A percentile compares a stretch with the other conserved stretches of the same genome.
Conservation (phyloP, 1,139 yeast species). For the Candida pseudoviswanathii region DNA sequence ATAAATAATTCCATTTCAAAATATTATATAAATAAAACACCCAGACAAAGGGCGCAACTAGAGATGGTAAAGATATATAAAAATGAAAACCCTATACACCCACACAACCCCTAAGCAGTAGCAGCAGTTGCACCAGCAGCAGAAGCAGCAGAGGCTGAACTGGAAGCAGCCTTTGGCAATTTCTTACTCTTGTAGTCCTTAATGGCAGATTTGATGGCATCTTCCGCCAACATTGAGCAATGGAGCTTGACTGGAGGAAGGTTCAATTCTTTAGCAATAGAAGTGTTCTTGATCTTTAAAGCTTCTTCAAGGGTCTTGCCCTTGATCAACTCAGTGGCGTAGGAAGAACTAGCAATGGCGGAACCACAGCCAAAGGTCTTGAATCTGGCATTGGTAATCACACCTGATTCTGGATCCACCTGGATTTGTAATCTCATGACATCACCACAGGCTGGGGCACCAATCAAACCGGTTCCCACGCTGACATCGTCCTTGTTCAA, state of each 20-base stretch:
- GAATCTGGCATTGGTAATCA: slow-evolving; percentile 92
- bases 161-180: slow-evolving; percentile 11
- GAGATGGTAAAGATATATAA: too few relatives aligned
- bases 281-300: slow-evolving; percentile 83
- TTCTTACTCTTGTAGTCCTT: slow-evolving; percentile 89
- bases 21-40: too few relatives aligned
- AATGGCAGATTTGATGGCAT: slow-evolving; percentile 95
- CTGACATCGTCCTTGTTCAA: slow-evolving; percentile 72
- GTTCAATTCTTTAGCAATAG: slow-evolving; percentile 88
- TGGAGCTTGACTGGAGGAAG: slow-evolving; percentile 97
- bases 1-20: too few relatives aligned
- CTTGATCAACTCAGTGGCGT: slow-evolving; percentile 91
- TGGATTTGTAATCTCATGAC: slow-evolving; percentile 96
- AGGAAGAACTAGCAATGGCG: slow-evolving; percentile 94
- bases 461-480: slow-evolving; percentile 97
- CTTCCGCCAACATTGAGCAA: slow-evolving; percentile 98
- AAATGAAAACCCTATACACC: too few relatives aligned
- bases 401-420: slow-evolving; percentile 87
- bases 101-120: too few relatives aligned
- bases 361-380: slow-evolving; percentile 99
- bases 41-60: too few relatives aligned
- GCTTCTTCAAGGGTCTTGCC: slow-evolving; percentile 97
- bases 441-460: slow-evolving; percentile 99
- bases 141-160: too few relatives aligned
- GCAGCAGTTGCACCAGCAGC: too few relatives aligned